These are phyloP conservation scores for Euphrasia arctica DNA, from an alignment of 305 asterid genomes.

Conservation along the genomic window DNA sequence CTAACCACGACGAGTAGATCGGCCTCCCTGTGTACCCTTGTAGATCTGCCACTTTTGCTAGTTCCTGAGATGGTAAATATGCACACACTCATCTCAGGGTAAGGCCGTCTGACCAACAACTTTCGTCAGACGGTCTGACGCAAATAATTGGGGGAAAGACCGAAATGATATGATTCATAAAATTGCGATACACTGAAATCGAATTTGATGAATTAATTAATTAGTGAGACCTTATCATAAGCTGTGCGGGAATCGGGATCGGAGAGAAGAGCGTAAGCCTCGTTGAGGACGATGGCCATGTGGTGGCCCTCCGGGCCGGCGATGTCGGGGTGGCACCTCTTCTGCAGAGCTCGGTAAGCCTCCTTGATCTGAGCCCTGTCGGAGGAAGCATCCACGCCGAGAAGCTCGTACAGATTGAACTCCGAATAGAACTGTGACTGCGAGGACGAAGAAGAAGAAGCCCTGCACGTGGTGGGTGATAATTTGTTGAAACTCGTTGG, in stretches of 20 bases:
- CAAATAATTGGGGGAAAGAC: too few species aligned
- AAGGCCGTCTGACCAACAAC: too few species aligned
- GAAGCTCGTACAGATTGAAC: conserved; percentile 80
- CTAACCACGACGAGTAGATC: conserved; percentile 70
- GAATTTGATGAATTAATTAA: background rate
- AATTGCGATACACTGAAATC: too few species aligned
- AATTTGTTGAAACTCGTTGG: background rate
- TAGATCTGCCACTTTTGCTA: conserved; percentile 66
- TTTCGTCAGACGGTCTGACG: too few species aligned
- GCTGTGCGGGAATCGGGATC: conserved; percentile 67
- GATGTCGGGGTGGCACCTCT: conserved; percentile 90
- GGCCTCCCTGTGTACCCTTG: conserved; percentile 93
- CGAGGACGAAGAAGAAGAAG: conserved; percentile 20
- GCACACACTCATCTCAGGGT: too few species aligned
- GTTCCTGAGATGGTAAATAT: conserved; percentile 43
- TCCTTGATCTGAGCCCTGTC: conserved; percentile 56
- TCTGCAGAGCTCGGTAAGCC: conserved; percentile 79
- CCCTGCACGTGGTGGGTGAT: conserved; percentile 34
- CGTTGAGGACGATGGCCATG: conserved; percentile 87
- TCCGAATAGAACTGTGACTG: conserved; percentile 33
- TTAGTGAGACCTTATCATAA: conserved; percentile 61
- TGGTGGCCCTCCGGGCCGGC: conserved; percentile 89
- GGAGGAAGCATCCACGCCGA: conserved; percentile 67
- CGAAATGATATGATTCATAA: too few species aligned
- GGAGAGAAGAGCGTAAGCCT: conserved; percentile 77